Evolutionary conservation across 306 rosid genomes (phyloP).

Genomic region (Begonia peltatifolia): DNA sequence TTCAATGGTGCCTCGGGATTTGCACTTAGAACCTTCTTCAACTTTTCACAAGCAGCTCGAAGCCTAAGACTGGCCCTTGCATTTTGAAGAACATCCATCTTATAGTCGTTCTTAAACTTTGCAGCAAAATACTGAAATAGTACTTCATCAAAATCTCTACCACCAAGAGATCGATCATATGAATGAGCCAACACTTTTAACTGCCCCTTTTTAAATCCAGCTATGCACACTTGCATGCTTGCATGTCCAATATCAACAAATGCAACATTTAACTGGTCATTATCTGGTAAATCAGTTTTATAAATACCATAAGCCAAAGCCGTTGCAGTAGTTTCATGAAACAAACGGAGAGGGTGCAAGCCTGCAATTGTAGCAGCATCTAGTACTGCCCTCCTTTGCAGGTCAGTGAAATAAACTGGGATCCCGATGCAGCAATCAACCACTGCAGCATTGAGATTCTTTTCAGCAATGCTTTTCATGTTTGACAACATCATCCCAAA

Average conservation of each 20-base stretch:
- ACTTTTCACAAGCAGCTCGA: slow-evolving; percentile 78
- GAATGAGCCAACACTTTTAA: slow-evolving; percentile 73
- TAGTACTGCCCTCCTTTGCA: slow-evolving; percentile 82
- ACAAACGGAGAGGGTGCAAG: slow-evolving; percentile 68
- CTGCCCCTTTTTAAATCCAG: slow-evolving; percentile 87
- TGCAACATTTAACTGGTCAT: slow-evolving; percentile 72
- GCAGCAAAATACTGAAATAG: slow-evolving; percentile 65
- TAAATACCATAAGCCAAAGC: slow-evolving; percentile 95
- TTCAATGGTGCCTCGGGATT: slow-evolving; percentile 84
- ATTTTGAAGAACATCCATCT: slow-evolving; percentile 71
- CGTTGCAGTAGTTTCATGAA: slow-evolving; percentile 90
- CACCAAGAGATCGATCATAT: slow-evolving; percentile 74
- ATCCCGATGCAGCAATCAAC: slow-evolving; percentile 92
- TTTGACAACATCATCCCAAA: slow-evolving; percentile 69
- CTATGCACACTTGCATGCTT: slow-evolving; percentile 95
- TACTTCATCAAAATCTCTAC: slow-evolving; percentile 90
- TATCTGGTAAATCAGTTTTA: slow-evolving; percentile 85
- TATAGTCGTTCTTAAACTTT: slow-evolving; percentile 69
- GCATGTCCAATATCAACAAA: slow-evolving; percentile 92
- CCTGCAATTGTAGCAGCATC: slow-evolving; percentile 92
- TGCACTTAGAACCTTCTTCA: slow-evolving; percentile 92
- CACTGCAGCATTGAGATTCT: slow-evolving; percentile 69
- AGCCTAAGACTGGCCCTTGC: slow-evolving; percentile 79
- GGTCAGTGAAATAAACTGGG: slow-evolving; percentile 83
- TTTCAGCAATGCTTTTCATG: slow-evolving; percentile 70